Evolutionary conservation across 139 green algal genomes (phyloP).

Genomic region (Closterium sp.): DNA sequence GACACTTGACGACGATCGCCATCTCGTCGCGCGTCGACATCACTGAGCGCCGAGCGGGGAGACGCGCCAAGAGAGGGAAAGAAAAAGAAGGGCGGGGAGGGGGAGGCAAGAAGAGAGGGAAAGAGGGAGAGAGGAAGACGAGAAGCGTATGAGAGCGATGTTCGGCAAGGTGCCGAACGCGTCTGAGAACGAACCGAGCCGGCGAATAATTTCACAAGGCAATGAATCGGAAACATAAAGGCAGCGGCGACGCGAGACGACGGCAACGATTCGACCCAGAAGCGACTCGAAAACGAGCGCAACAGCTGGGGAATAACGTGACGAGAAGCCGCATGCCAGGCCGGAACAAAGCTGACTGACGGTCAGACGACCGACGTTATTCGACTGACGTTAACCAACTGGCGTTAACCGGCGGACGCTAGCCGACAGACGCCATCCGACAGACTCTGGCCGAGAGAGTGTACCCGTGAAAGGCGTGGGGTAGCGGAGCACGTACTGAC

Average conservation of each 20-base stretch:
- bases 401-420: no score
- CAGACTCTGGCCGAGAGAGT: background rate
- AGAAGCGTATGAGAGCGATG: background rate
- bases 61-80: background rate
- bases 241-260: no score
- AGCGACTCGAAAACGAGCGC: background rate
- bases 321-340: background rate
- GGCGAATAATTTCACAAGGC: background rate
- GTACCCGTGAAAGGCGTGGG: background rate
- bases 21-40: slow-evolving; percentile 66
- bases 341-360: no score
- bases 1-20: slow-evolving; percentile 70
- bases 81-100: no score
- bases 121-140: background rate
- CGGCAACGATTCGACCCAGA: background rate
- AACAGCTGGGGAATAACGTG: background rate
- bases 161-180: background rate
- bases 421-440: no score
- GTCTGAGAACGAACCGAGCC: background rate
- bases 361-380: no score
- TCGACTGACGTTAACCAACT: no score
- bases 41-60: slow-evolving; percentile 53
- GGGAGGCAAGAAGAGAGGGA: background rate
- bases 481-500: slow-evolving; percentile 18
- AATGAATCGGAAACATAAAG: no score